Base-by-base conservation (phyloP, 176 grass and related monocot genomes). In the Zizania latifolia region DNA sequence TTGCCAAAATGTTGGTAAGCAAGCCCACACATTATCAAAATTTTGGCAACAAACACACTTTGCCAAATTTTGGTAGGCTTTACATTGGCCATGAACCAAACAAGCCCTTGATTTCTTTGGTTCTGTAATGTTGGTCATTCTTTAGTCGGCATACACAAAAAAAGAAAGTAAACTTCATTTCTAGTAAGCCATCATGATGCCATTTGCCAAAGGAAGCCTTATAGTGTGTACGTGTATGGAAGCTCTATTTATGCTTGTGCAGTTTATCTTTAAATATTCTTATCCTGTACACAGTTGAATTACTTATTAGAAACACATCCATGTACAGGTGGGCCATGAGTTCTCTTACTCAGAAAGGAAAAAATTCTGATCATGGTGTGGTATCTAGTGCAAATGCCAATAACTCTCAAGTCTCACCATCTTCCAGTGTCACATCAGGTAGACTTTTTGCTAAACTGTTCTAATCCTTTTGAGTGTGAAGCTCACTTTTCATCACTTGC, bases 251-350 rank as follows among this genome's bases (percentile, higher is more conserved):
- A 39, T 13, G 9, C 21, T 22, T 65, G 14, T 11, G 14, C 26
- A 27, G 3, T 68, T 78, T 87, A 35, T 78, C 37, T 57, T n/a
- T n/a, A 51, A 24, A 34, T 57, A 43, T 58, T 57, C 10, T 88
- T 26, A 1, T 55, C 62, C 60, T 79, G 4, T 64, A 46, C 31
- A 41, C 34, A 59, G 54, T 57, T 45, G 36, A 32, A 48, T 70
- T 79, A 53, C 71, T 75, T 60, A 85, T 37, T 73, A 21, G 10
- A 75, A 84, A 76, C 22, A 70, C 7, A 4, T 81, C 44, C 35
- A 64, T 70, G 50, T 84, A 66, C 91, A 99, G 96, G 78, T 99
- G 96, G 96, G 96, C 96, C 40, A 99, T 99, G 92, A 90, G 87
- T 80, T 99, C 96, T 84, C 78, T 99, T 81, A 92, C 96, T 30